These are phyloP conservation scores for Huntiella abstrusa DNA, from an alignment of 2,329 filamentous ascomycete species.

Conservation along the genomic window DNA sequence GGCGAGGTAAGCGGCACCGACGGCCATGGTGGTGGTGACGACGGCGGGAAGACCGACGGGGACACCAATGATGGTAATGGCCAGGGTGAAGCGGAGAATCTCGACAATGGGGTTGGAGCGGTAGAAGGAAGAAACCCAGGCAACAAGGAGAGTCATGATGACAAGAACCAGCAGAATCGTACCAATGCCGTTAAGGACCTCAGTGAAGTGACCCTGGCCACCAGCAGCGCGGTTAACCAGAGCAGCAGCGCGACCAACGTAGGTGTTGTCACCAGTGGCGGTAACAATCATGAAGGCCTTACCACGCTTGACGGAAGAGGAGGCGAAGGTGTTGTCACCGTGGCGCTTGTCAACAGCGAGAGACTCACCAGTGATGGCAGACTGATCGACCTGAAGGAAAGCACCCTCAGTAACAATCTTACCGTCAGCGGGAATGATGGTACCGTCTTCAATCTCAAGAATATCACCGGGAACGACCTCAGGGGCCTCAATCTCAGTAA, in stretches of 20 bases:
- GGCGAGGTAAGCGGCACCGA: constrained; percentile 76
- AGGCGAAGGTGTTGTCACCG: constrained; percentile 65
- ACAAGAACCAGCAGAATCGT: constrained; percentile 63
- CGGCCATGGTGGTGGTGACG: constrained; percentile 88
- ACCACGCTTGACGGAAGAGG: constrained; percentile 79
- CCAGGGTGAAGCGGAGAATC: constrained; percentile 71
- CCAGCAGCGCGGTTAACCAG: constrained; percentile 60
- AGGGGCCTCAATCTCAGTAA: constrained; percentile 63
- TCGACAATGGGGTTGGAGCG: constrained; percentile 61
- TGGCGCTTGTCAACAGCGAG: constrained; percentile 78
- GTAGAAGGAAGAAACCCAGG: constrained; percentile 81
- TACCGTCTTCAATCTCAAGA: constrained; percentile 70
- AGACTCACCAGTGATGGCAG: constrained; percentile 79
- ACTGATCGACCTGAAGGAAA: constrained; percentile 82
- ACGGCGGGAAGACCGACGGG: constrained; percentile 85
- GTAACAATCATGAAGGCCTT: constrained; percentile 69
- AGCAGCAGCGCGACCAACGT: constrained; percentile 73
- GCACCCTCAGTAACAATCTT: constrained; percentile 67
- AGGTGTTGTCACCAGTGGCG: constrained; percentile 74
- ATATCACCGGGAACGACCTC: constrained; percentile 84
- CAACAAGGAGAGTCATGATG: constrained; percentile 58
- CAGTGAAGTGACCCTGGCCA: constrained; percentile 72
- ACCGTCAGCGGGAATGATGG: constrained; percentile 78
- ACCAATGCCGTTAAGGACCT: constrained; percentile 76
- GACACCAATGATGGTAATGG: constrained; percentile 81